Evolutionary conservation across 306 rosid species (phyloP).

Genomic region (Hippophae gyantsensis): DNA sequence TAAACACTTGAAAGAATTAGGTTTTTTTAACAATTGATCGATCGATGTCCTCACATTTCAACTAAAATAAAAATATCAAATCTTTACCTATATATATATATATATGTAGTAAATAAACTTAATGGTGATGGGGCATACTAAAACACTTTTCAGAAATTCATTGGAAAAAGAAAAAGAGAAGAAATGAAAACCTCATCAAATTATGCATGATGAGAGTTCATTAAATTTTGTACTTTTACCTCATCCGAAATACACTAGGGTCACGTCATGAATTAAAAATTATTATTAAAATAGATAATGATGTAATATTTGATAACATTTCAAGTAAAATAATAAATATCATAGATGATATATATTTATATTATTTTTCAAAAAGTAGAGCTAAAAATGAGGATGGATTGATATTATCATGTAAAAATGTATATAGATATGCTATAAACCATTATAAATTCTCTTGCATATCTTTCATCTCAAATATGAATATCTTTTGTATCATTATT

Average conservation of each 20-base stretch:
- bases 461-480: slow-evolving; percentile 10
- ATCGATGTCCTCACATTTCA: background rate
- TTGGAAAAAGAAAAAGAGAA: slow-evolving; percentile 11
- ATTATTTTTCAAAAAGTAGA: too few relatives aligned
- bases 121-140: slow-evolving; percentile 23
- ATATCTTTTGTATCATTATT: slow-evolving; percentile 18
- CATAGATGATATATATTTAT: too few relatives aligned
- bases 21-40: too few relatives aligned
- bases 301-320: too few relatives aligned
- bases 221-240: slow-evolving; percentile 10
- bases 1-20: too few relatives aligned
- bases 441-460: background rate
- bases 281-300: background rate
- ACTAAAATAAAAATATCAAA: background rate
- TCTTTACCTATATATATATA: too few relatives aligned
- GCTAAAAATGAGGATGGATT: slow-evolving; percentile 7
- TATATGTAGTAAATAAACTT: slow-evolving; percentile 10
- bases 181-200: slow-evolving; percentile 10
- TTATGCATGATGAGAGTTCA: background rate
- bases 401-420: slow-evolving; percentile 3
- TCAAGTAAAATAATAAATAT: too few relatives aligned
- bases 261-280: background rate
- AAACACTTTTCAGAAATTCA: slow-evolving; percentile 23
- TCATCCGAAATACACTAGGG: background rate
- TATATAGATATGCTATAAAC: background rate